These are phyloP conservation scores for Chrysoporthe puriensis DNA, from an alignment of 2,329 filamentous ascomycete genomes.

Conservation along the genomic window DNA sequence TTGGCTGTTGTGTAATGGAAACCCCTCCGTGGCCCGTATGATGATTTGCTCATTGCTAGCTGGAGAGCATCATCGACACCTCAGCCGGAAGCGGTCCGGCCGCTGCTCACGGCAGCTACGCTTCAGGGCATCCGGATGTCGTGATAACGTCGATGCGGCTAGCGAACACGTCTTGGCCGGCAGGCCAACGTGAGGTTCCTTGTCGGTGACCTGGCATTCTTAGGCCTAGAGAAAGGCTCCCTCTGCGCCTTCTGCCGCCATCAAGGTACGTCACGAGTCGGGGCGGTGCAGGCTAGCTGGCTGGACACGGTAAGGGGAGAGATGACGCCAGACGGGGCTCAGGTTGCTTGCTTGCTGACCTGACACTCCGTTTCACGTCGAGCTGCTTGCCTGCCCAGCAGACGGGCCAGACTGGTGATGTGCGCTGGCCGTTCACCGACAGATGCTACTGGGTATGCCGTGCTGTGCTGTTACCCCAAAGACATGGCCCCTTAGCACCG, in stretches of 20 bases:
- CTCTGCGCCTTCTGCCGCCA: neutral
- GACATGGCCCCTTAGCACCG: conserved; percentile 6
- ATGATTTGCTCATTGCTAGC: conserved; percentile 23
- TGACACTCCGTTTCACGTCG: neutral
- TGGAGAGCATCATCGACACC: conserved; percentile 20
- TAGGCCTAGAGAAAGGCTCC: neutral
- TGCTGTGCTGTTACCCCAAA: conserved; percentile 10
- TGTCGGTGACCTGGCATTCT: neutral
- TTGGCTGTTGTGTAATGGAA: conserved; percentile 24
- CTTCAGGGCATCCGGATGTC: neutral
- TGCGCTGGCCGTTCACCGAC: conserved; percentile 27
- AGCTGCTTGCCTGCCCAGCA: neutral
- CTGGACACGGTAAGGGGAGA: neutral
- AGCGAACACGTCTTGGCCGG: neutral
- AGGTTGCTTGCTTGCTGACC: neutral
- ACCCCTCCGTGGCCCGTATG: conserved; percentile 13
- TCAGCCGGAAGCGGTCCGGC: neutral
- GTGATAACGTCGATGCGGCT: conserved; percentile 2
- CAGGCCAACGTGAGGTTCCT: neutral
- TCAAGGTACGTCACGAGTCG: conserved; percentile 18
- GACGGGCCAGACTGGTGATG: conserved; percentile 11
- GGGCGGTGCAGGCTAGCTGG: conserved; percentile 10
- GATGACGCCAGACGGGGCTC: neutral
- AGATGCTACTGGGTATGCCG: conserved; percentile 4
- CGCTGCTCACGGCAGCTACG: conserved; percentile 1